A percentile compares a stretch with the other conserved stretches of the same genome.
Evolutionary conservation across 176 grass and related monocot species (phyloP).

Genomic region (Tillandsia leiboldiana): DNA sequence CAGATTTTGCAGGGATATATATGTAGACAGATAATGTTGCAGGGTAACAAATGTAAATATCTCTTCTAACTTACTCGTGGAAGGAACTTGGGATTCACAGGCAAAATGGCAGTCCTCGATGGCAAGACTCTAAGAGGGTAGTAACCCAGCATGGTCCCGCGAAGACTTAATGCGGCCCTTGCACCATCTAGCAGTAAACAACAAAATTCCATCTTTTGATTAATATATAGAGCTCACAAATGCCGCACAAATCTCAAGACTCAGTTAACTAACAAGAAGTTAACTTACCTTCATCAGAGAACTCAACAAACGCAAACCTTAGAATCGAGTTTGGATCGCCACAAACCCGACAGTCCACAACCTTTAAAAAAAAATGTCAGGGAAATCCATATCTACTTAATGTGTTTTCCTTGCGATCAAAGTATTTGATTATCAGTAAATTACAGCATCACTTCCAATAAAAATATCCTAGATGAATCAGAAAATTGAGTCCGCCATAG

Average conservation of each 20-base stretch:
- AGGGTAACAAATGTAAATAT: too few relatives aligned
- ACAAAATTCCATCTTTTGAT: conserved; percentile 10
- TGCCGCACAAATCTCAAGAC: neutral
- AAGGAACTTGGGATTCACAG: conserved; percentile 98
- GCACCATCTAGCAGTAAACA: conserved; percentile 50
- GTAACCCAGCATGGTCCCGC: conserved; percentile 79
- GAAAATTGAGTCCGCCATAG: too few relatives aligned
- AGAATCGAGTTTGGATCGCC: conserved; percentile 85
- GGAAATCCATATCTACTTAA: neutral
- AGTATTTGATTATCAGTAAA: too few relatives aligned
- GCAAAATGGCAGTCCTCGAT: conserved; percentile 94
- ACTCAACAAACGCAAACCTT: conserved; percentile 95
- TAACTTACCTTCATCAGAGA: conserved; percentile 68
- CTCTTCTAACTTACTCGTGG: conserved; percentile 40
- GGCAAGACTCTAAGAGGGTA: conserved; percentile 93
- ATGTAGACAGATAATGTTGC: too few relatives aligned
- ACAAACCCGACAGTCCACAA: conserved; percentile 88
- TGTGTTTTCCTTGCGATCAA: too few relatives aligned
- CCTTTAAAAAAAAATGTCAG: conserved; percentile 29
- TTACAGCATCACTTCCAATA: too few relatives aligned
- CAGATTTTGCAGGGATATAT: too few relatives aligned
- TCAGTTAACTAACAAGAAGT: neutral
- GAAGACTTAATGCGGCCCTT: conserved; percentile 61
- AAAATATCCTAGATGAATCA: too few relatives aligned
- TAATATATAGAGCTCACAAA: neutral